These are phyloP conservation scores for Fusarium begoniae DNA, from an alignment of 2,329 filamentous ascomycete species.

Conservation along the genomic window DNA sequence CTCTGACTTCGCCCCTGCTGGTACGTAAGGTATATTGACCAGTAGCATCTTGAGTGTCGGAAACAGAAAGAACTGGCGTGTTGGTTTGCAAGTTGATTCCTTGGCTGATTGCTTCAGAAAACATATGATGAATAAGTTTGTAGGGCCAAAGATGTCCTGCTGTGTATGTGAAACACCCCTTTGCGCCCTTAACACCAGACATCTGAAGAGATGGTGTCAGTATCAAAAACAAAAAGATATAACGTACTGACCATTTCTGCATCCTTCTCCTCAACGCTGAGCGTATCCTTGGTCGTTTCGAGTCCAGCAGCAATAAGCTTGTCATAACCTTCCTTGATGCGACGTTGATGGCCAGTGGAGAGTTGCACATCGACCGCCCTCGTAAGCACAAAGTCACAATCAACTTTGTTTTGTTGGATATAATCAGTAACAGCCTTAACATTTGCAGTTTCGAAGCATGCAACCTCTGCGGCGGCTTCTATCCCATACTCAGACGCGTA, in stretches of 20 bases:
- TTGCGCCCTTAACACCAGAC: neutral
- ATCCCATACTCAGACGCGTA: neutral
- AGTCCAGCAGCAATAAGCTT: neutral
- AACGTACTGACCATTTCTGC: neutral
- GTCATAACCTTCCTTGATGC: neutral
- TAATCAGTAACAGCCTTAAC: neutral
- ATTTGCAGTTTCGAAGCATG: neutral
- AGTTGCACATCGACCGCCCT: neutral
- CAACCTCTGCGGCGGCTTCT: neutral
- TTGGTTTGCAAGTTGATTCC: neutral
- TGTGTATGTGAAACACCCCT: neutral
- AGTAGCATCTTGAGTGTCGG: fast-evolving
- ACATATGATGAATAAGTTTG: neutral
- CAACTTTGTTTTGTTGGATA: neutral
- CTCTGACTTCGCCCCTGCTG: neutral
- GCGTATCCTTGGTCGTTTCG: neutral
- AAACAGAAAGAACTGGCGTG: neutral
- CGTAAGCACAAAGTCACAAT: neutral
- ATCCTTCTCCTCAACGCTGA: neutral
- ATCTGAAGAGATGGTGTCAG: neutral
- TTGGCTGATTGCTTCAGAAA: neutral
- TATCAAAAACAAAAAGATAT: fast-evolving
- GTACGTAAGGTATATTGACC: neutral
- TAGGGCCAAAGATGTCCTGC: neutral
- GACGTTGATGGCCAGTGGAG: neutral